Percentiles rank a stretch among this genome's conserved stretches.
These are phyloP conservation scores for Aegilops longissima DNA, from an alignment of 176 grass and related monocot genomes.

Conservation along the genomic window DNA sequence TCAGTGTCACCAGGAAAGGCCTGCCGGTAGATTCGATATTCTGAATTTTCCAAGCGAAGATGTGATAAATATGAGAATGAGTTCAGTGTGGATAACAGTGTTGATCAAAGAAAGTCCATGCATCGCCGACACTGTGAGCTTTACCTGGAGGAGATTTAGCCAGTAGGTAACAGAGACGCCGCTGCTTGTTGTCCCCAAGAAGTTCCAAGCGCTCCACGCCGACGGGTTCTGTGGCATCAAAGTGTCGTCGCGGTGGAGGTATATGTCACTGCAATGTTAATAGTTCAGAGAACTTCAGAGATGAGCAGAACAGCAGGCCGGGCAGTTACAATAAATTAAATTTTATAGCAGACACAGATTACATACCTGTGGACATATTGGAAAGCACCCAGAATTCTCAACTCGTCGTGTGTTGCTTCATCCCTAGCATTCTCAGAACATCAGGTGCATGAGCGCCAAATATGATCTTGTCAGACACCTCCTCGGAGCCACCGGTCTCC, in stretches of 20 bases:
- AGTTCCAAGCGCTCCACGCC: conserved; percentile 95
- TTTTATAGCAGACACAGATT: too few relatives aligned
- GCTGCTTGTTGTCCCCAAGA: conserved; percentile 56
- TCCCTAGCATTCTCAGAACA: conserved; percentile 69
- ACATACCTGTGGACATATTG: conserved; percentile 74
- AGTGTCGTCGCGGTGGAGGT: conserved; percentile 73
- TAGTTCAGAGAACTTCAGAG: neutral
- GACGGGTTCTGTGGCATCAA: conserved; percentile 79
- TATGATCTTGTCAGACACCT: conserved; percentile 62
- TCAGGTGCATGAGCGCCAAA: conserved; percentile 73
- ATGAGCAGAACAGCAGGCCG: neutral
- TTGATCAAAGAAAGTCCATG: neutral
- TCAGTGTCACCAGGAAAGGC: conserved; percentile 79
- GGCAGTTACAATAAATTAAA: neutral
- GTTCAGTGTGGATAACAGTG: neutral
- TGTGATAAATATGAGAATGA: neutral
- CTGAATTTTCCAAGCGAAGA: conserved; percentile 26
- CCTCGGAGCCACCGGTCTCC: conserved; percentile 46
- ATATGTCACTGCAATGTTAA: conserved; percentile 62
- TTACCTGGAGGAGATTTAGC: conserved; percentile 87
- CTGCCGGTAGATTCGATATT: conserved; percentile 57
- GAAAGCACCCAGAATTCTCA: conserved; percentile 76
- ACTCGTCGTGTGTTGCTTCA: conserved; percentile 72
- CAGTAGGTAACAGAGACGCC: conserved; percentile 88
- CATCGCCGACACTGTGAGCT: neutral